phyloP scores from a whole-genome alignment of 2,329 filamentous ascomycete genomes.

The Zymoseptoria ardabiliae region DNA sequence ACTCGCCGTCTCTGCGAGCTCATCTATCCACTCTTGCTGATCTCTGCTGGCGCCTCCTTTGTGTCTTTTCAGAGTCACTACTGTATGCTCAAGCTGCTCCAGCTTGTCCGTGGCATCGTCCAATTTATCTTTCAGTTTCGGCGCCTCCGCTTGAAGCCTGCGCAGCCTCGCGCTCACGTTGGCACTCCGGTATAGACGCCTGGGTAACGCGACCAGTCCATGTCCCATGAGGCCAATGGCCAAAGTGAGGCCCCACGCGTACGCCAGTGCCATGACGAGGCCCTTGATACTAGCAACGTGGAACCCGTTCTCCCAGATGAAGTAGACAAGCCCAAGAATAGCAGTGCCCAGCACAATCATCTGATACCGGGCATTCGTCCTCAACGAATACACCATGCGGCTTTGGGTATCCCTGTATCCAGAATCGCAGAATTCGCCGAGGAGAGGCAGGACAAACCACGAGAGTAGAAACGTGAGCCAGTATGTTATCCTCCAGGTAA shows the following conservation, averaged over 20 bases:
- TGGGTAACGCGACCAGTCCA: conserved; percentile 83
- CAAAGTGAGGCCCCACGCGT: conserved; percentile 84
- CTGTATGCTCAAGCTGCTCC: conserved; percentile 73
- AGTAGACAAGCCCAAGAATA: conserved; percentile 68
- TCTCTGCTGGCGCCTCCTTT: conserved; percentile 70
- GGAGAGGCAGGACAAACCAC: conserved; percentile 89
- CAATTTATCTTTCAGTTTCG: conserved; percentile 76
- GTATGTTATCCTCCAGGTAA: conserved; percentile 91
- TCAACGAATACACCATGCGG: conserved; percentile 75
- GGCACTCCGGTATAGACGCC: conserved; percentile 70
- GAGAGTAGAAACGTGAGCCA: conserved; percentile 95
- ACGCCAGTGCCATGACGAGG: conserved; percentile 85
- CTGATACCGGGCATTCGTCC: conserved; percentile 83
- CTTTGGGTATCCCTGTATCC: conserved; percentile 82
- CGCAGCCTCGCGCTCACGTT: conserved; percentile 67
- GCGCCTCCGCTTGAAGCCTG: conserved; percentile 69
- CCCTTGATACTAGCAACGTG: conserved; percentile 68
- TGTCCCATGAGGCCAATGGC: conserved; percentile 98
- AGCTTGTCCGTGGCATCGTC: conserved; percentile 74
- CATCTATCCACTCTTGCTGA: conserved; percentile 93
- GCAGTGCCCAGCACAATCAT: conserved; percentile 67
- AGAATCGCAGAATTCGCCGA: conserved; percentile 91
- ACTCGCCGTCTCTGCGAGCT: conserved; percentile 70
- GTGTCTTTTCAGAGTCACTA: conserved; percentile 68
- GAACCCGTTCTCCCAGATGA: conserved; percentile 71